A percentile compares a stretch with the other conserved stretches of the same genome.
These are phyloP conservation scores for Neofusicoccum umdonicola DNA, from an alignment of 2,329 filamentous ascomycete species.

Conservation along the genomic window DNA sequence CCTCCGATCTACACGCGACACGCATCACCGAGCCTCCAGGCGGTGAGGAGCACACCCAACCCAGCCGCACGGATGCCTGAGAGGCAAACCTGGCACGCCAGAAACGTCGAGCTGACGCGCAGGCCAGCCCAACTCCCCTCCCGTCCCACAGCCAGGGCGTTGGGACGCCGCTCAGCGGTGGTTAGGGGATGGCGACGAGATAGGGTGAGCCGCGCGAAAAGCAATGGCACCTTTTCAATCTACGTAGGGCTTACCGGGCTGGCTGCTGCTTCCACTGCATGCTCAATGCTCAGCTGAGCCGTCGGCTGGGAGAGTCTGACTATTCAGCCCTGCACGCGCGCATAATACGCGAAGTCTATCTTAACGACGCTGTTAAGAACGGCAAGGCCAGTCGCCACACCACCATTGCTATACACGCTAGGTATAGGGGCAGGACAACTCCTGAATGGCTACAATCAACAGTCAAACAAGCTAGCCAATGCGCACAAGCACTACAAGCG, in stretches of 20 bases:
- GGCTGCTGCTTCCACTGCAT: conserved; percentile 1
- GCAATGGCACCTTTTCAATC: conserved; percentile 4
- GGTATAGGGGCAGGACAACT: background rate
- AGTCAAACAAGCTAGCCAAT: background rate
- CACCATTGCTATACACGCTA: background rate
- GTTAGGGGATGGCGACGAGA: background rate
- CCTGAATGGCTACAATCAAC: background rate
- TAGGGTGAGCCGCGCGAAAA: background rate
- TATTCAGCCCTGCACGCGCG: background rate
- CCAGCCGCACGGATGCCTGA: background rate
- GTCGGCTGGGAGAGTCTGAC: background rate
- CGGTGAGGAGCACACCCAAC: background rate
- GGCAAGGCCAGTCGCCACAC: background rate
- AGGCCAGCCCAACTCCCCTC: background rate
- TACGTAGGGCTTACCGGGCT: conserved; percentile 10
- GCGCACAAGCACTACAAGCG: background rate
- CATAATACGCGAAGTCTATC: background rate
- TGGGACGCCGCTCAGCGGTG: background rate
- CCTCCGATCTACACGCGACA: background rate
- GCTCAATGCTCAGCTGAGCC: background rate
- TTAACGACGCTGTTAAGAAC: background rate
- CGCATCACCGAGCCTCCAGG: background rate
- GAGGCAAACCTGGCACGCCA: background rate
- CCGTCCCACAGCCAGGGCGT: conserved; percentile 6
- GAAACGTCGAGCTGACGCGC: background rate